Base-by-base conservation (phyloP, 2,329 filamentous ascomycete species). In the Botryosphaeria agaves region DNA sequence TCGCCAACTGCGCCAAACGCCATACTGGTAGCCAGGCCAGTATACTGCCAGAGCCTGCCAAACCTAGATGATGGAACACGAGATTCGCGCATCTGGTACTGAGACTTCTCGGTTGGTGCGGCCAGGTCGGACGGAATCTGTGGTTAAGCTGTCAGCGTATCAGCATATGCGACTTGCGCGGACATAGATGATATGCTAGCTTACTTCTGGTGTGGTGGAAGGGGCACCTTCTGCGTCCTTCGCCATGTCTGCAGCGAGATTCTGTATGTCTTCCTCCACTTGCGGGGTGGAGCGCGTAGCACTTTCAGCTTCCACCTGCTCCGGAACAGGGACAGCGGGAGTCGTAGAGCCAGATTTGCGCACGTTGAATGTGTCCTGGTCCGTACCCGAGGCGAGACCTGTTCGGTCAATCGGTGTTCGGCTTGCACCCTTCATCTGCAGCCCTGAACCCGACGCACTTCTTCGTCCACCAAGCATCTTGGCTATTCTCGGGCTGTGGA, bases 11-110 rank as follows among this genome's bases (percentile, higher is more conserved):
- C 85, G 1, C 89, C 89, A 43, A 91, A 81, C 5, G 93, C 73
- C 85, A 98, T 93, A 28, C 87, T 91, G 1, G 84, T 87, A 16
- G 84, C 89, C 4, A 98, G 66, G 0, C 89, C 84, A 33, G 83
- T 72, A 48, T 95, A 98, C 53, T 98, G 91, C 81, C 87, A 94
- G 15, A 98, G 59, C 32, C 89, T 70, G 26, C 85, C 78, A 30
- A 98, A 56, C 3, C 89, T 74, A 5, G 84, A 83, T 1, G 89
- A 80, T 1, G 89, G 89, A 0, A 98, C 85, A 38, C 74, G 76
- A 7, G 89, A 98, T 46, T 95, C 87, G 32, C 77, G 69, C 49
- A 98, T 72, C 36, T 77, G 64, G 46, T 91, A 83, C 0, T 56
- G 45, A 18, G 52, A 42, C 26, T 51, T 49, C 34, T 49, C 38